phyloP scores from a whole-genome alignment of 176 grass and related monocot genomes.

The Zea mays region DNA sequence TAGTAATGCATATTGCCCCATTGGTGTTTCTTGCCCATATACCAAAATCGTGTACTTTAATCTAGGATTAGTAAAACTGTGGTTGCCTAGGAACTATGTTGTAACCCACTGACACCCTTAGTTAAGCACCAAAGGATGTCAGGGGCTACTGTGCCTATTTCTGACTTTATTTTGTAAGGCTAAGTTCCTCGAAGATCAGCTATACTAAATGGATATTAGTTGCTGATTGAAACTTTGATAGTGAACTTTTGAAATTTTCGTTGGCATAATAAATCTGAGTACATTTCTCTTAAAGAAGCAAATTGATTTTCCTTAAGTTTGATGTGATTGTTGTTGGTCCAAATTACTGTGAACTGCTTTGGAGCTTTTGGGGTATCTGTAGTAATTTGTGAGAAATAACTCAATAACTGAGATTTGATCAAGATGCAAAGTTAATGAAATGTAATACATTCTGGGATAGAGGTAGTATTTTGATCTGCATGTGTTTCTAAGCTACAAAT shows the following conservation, averaged over 20 bases:
- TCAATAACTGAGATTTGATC: neutral
- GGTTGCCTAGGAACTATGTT: neutral
- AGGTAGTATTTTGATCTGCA: neutral
- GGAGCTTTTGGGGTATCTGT: neutral
- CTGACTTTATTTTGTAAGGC: neutral
- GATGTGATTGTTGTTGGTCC: neutral
- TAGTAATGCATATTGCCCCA: conserved; percentile 10
- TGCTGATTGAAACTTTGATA: no score
- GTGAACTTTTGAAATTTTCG: neutral
- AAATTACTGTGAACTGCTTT: neutral
- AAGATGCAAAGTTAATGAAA: neutral
- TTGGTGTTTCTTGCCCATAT: neutral
- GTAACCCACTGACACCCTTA: neutral
- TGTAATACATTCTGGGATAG: neutral
- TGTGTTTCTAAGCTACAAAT: neutral
- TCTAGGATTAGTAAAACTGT: neutral
- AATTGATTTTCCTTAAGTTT: neutral
- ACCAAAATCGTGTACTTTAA: neutral
- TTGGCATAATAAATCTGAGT: neutral
- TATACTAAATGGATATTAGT: neutral
- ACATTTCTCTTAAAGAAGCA: neutral
- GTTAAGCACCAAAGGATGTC: neutral
- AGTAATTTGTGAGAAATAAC: neutral
- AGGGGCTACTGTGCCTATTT: neutral
- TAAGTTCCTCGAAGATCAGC: neutral